Base-by-base conservation (phyloP, 805 yeast species). In the Jamesozyma spencerorum region DNA sequence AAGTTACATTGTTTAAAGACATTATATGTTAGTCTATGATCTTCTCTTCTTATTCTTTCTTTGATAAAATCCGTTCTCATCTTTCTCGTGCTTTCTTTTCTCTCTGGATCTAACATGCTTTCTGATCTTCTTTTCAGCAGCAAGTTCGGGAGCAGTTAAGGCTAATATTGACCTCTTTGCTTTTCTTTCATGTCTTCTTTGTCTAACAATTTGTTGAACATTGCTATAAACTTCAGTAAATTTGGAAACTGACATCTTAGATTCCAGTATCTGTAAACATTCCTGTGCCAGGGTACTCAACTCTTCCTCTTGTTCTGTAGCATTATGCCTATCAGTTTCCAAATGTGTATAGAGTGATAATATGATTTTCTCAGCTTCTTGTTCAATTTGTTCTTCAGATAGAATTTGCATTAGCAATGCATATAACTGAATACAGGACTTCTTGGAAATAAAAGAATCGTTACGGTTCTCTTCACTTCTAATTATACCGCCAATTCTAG, bases 61-160 rank as follows among this genome's bases (percentile, higher is more conserved):
- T 48, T 74, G 82, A 52, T 82, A 84, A 49, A 66, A 77, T 0
- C 94, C 94, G 56, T 75, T 81, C 24, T 75, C 88, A 55, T 85
- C 94, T 58, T 75, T 82, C 39, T 74, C 77, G 38, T 70, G 76
- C 55, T 74, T 81, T 60, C 95, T 74, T 68, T 81, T 84, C 47
- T 83, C 92, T 58, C 88, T 77, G 22, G 75, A 72, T 51, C 80
- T 74, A 30, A 71, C 76, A 64, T 88, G 94, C 59, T 83, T 85
- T 62, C 70, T 80, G 53, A 85, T 55, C 64, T 82, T 85, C 60
- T 84, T 75, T 48, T 72, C 74, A 2, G 95, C 92, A n/a, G 85
- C 80, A 32, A 74, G 63, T 13, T 82, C 95, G 1, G 97, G 97
- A 3, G 81, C 83, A 17, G 71, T 73, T 10, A 88, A 69, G 2